phyloP scores from a whole-genome alignment of 305 asterid species.

The Fraxinus nigra region DNA sequence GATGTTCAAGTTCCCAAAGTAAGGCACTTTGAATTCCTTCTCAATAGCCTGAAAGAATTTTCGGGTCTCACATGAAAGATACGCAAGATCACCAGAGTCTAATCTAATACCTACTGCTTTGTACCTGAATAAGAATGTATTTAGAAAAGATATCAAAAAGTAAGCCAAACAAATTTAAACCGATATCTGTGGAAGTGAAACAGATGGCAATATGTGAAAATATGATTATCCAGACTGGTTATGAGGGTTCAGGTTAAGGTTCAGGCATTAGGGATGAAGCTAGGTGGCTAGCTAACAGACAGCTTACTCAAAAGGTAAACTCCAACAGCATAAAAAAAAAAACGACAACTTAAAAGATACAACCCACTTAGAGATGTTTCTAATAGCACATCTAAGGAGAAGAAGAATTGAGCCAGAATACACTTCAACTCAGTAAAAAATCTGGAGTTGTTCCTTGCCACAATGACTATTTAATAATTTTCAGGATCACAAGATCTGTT shows the following conservation, averaged over 20 bases:
- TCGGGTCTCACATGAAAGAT: conserved; percentile 75
- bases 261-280: neutral
- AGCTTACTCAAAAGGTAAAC: neutral
- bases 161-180: neutral
- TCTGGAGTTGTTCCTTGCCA: neutral
- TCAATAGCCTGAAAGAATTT: conserved; percentile 70
- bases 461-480: neutral
- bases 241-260: neutral
- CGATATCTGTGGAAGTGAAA: neutral
- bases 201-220: neutral
- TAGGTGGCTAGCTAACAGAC: conserved; percentile 3
- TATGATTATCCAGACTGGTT: neutral
- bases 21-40: conserved; percentile 65
- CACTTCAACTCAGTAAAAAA: neutral
- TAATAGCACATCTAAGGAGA: neutral
- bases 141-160: conserved; percentile 15
- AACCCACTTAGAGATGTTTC: neutral
- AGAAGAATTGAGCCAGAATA: neutral
- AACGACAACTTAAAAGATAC: neutral
- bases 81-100: conserved; percentile 99
- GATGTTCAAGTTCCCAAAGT: conserved; percentile 67
- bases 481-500: neutral
- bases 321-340: neutral
- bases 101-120: conserved; percentile 86
- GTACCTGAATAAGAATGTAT: conserved; percentile 54